Evolutionary conservation across 148 eudicot species (phyloP), one percentile per base, ranked within the genome.

Genomic region (Silene conica): DNA sequence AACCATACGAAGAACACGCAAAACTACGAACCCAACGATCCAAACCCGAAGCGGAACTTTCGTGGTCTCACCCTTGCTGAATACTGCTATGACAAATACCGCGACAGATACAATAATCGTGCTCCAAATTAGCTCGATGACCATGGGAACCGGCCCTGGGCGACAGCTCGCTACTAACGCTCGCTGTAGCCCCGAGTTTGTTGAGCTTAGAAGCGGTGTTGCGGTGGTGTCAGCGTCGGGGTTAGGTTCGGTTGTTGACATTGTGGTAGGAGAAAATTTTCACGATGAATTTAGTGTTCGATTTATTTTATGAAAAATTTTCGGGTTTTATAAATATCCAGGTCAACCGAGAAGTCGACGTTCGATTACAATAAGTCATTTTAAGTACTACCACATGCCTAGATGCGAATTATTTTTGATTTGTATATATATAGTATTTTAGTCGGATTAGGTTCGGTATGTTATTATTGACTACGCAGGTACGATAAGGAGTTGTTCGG

Each of bases 41-140:
- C 76, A 73, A 13, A 45, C 45, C 68, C 76, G 43, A 50, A 73
- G 3, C 2, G 67, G 67, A 52, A 69, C 72, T 11, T 52, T 0
- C 0, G 72, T 15, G 4, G 57, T 52, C 43, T 73, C 76, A 46
- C 13, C 58, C 1, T 69, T 52, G 19, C 79, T 63, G 34, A 48
- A 14, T 11, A 50, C 55, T 0, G 26, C 1, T 4, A 60, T 0
- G 61, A 76, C 48, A 6, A 62, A 50, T 19, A 70, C 14, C 20
- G 69, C 26, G 20, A 50, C 54, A 13, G 54, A 0, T 31, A 76
- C 70, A 4, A 70, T 18, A 55, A 61, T 10, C 63, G 70, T 20
- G 41, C 71, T 62, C 74, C 74, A 76, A 12, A 76, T 12, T 13
- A 76, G 26, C 31, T 76, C 74, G 21, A 76, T 50, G 3, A 62